Base-by-base conservation (phyloP, 176 grass and related monocot species). In the Microstegium vimineum region DNA sequence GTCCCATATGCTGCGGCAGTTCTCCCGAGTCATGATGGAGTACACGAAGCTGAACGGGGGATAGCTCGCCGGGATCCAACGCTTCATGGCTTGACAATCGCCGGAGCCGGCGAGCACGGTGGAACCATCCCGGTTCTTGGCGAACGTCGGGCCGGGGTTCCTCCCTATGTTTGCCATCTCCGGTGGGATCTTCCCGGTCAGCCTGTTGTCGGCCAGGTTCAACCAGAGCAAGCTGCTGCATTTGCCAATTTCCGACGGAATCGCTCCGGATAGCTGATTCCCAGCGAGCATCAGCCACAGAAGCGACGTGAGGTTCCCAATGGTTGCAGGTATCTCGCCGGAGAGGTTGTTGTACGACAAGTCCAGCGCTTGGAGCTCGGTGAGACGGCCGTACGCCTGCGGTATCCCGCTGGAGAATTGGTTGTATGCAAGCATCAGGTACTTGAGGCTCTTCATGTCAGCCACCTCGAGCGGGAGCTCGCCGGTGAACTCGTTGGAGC, bases 141-240 rank as follows among this genome's bases (percentile, higher is more conserved):
- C 40, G 81, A 98, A 95, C 4, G 93, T 93, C 1, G 93, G 90
- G 5, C 65, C 74, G 2, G 96, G 96, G 66, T 98, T 74, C 1
- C 33, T 89, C 38, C 96, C 96, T 11, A 93, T 93, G 2, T 33
- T 17, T 38, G 90, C 36, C 78, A 98, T 90, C 84, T 90, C 87
- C 13, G 43, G 67, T 3, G 95, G 92, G 5, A 97, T 97, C 22
- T 17, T 42, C 11, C 95, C 95, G 13, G 52, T 85, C 16, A 97
- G 31, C 42, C 1, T 59, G 78, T 97, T 97, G n/a, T 85, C 65
- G 0, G 90, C 88, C 28, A 97, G 81, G 82, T 97, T 97, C 75
- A 98, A 47, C 96, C 96, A 98, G 69, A 98, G 77, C 76, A 98
- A 76, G 87, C 96, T 98, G 43, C 27, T 85, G 75, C 96, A 98